These are phyloP conservation scores for Urochloa ruziziensis DNA, from an alignment of 176 grass and related monocot species.

Conservation along the genomic window DNA sequence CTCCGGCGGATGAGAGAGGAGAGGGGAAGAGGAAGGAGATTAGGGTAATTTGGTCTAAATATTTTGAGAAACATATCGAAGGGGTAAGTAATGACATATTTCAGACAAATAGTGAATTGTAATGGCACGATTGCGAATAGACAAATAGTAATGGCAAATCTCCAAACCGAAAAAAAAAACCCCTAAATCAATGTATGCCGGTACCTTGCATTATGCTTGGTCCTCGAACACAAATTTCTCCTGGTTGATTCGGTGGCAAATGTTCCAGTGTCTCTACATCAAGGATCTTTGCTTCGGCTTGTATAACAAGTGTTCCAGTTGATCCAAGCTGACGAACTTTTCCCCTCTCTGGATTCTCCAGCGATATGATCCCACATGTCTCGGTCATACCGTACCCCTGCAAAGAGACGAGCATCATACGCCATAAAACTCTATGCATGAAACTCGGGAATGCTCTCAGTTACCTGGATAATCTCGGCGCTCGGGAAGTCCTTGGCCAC, in stretches of 20 bases:
- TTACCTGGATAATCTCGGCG: constrained; percentile 67
- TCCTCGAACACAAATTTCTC: constrained; percentile 81
- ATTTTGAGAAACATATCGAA: too few relatives aligned
- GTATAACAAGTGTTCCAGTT: constrained; percentile 55
- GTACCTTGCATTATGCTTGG: constrained; percentile 93
- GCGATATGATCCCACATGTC: constrained; percentile 71
- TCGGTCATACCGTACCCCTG: constrained; percentile 98
- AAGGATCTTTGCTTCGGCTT: constrained; percentile 74
- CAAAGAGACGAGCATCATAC: neutral
- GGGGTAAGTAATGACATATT: too few relatives aligned
- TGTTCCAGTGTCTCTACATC: constrained; percentile 48
- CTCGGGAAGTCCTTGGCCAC: constrained; percentile 63
- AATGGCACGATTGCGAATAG: too few relatives aligned
- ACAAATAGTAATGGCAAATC: too few relatives aligned
- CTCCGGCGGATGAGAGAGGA: too few relatives aligned
- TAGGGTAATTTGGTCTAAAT: too few relatives aligned
- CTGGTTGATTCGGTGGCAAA: constrained; percentile 75
- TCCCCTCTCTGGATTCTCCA: constrained; percentile 45
- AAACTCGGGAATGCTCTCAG: neutral
- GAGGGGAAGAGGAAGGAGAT: too few relatives aligned
- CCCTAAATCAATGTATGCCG: too few relatives aligned
- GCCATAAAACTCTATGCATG: neutral
- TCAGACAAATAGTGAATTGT: too few relatives aligned
- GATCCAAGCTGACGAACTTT: constrained; percentile 66
- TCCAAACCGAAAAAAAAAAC: too few relatives aligned